Base-by-base conservation (phyloP, 2,329 filamentous ascomycete species). In the Tolypocladium nubicola region DNA sequence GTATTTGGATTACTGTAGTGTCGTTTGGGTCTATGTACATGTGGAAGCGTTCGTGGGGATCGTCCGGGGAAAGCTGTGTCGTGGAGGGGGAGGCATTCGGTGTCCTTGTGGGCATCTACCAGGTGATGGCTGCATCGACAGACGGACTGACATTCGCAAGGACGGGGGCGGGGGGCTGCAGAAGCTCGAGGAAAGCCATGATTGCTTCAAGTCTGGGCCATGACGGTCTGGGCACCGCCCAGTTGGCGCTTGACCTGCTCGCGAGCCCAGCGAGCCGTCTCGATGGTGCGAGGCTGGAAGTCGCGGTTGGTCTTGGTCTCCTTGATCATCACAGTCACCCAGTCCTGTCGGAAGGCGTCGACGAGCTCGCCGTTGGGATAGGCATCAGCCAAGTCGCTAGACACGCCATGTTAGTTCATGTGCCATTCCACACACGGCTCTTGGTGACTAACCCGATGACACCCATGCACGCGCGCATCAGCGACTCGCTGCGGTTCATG, bases 231-330 rank as follows among this genome's bases (percentile, higher is more conserved):
- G 68, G 70, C 54, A 62, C 82, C 82, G 58, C 81, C 80, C 55
- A 86, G 75, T 75, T 99, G 94, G 66, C 90, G 88, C 82, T 97
- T 97, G 72, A 97, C 92, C 72, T 97, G 91, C 75, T 97, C 94
- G 60, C 93, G 88, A 61, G 94, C 92, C 94, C 94, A 99, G 66
- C 93, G 88, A 69, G 94, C 94, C 52, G 94, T 97, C 63, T 97
- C 90, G 63, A 94, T 87, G 4, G 94, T 99, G 61, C 92, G 88
- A 35, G 82, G 69, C 65, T 86, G 82, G 77, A 89, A 97, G 52
- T 97, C 92, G 65, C 89, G 87, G 79, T 94, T 97, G 59, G 84
- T 82, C 67, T 92, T 89, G 52, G 90, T 93, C 72, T 97, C 92
- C 75, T 93, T 92, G 68, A 97, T 92, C 79, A 99, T 87, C 35